A percentile compares a stretch with the other conserved stretches of the same genome.
These are phyloP conservation scores for Trypanosoma caninum DNA, from an alignment of 208 protist genomes.

Conservation along the genomic window DNA sequence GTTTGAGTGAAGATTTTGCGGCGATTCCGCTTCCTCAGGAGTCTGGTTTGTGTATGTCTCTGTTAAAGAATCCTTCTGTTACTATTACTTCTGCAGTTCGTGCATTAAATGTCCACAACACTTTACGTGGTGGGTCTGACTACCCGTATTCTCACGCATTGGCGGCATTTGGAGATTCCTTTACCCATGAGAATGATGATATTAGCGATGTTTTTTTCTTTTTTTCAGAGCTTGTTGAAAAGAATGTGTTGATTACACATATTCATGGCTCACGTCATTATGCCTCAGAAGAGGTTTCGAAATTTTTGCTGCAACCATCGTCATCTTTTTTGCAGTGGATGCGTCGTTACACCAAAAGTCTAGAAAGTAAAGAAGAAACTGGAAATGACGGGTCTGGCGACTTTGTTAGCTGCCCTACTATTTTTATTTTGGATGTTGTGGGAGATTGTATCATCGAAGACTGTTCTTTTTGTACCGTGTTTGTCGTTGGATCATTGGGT, in stretches of 20 bases:
- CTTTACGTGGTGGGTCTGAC: conserved; percentile 34
- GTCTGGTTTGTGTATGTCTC: not conserved
- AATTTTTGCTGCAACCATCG: not conserved
- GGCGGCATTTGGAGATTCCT: conserved; percentile 37
- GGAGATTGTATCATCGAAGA: conserved; percentile 58
- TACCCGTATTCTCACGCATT: conserved; percentile 63
- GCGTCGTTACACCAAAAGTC: not conserved
- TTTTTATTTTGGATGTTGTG: conserved; percentile 68
- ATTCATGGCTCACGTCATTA: conserved; percentile 35
- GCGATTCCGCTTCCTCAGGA: conserved; percentile 52
- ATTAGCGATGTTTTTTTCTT: conserved; percentile 44
- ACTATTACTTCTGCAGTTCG: not conserved
- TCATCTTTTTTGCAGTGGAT: conserved; percentile 10
- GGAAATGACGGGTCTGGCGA: not conserved
- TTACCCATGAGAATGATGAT: conserved; percentile 52
- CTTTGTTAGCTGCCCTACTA: conserved; percentile 32
- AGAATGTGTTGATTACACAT: conserved; percentile 48
- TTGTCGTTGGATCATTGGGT: conserved; percentile 51
- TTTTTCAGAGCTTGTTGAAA: conserved; percentile 50
- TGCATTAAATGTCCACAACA: conserved; percentile 11
- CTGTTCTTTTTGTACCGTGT: conserved; percentile 70
- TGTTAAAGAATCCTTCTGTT: not conserved
- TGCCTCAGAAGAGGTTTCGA: not conserved
- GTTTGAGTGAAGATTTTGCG: conserved; percentile 57
- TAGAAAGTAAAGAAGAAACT: not conserved